Evolutionary conservation across 345 rosid species (phyloP).

Genomic region (Gossypium mustelinum): DNA sequence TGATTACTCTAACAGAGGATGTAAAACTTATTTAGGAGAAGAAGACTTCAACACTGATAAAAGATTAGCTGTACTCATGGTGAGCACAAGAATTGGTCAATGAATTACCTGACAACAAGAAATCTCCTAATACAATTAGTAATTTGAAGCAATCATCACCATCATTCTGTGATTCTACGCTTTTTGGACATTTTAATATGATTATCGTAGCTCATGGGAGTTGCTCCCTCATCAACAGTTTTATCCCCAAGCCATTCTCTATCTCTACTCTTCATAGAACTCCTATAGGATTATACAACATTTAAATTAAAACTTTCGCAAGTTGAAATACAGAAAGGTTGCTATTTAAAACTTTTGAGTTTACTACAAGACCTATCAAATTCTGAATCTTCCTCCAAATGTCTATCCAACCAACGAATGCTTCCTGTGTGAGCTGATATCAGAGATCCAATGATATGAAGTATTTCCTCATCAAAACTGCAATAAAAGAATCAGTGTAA

Average conservation of each 20-base stretch:
- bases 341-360: background rate
- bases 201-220: conserved; percentile 16
- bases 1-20: background rate
- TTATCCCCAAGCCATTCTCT: conserved; percentile 26
- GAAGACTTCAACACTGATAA: background rate
- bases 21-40: background rate
- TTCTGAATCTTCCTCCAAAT: conserved; percentile 25
- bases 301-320: background rate
- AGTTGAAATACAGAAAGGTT: conserved; percentile 1
- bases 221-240: conserved; percentile 6
- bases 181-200: conserved; percentile 37
- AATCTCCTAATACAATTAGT: background rate
- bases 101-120: background rate
- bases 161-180: conserved; percentile 21
- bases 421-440: conserved; percentile 56
- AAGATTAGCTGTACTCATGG: background rate
- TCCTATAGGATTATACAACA: conserved; percentile 22
- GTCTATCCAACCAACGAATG: conserved; percentile 52
- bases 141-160: conserved; percentile 16
- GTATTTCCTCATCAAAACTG: conserved; percentile 73
- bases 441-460: conserved; percentile 69
- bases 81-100: background rate
- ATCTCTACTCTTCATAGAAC: conserved; percentile 33
- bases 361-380: conserved; percentile 35
- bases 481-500: conserved; percentile 22